Percentiles rank a stretch among this genome's conserved stretches.
Evolutionary conservation across 768 basidiomycete species (phyloP).

Genomic region (Podaxis mareebaensis): DNA sequence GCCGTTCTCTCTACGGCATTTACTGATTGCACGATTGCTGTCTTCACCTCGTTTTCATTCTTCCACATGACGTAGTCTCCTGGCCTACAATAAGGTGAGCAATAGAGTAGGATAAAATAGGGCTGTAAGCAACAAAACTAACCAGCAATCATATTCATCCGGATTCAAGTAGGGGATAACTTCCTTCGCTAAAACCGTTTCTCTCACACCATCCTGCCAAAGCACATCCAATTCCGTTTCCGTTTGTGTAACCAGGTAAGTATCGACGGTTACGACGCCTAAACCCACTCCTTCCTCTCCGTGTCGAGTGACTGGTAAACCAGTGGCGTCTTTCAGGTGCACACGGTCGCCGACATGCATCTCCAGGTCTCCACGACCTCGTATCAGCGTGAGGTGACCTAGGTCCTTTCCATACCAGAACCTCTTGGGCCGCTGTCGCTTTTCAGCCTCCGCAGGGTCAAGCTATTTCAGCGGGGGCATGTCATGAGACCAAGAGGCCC

Average conservation of each 20-base stretch:
- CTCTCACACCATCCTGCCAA: conserved; percentile 85
- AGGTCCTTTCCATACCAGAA: conserved; percentile 77
- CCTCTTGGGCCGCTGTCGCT: conserved; percentile 63
- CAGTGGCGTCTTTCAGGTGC: conserved; percentile 48
- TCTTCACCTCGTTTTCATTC: conserved; percentile 62
- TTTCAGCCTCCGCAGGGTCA: conserved; percentile 52
- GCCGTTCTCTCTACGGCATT: conserved; percentile 74
- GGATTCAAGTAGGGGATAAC: conserved; percentile 83
- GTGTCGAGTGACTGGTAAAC: conserved; percentile 60
- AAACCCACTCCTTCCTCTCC: conserved; percentile 47
- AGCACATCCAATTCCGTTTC: conserved; percentile 68
- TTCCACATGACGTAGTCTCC: conserved; percentile 90
- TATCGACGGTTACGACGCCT: conserved; percentile 51
- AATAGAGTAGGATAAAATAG: conserved; percentile 9
- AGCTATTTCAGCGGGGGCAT: conserved; percentile 45
- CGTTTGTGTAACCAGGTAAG: conserved; percentile 69
- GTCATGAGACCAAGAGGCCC: neutral
- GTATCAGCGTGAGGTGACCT: conserved; percentile 61
- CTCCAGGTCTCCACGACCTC: conserved; percentile 58
- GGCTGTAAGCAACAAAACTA: conserved; percentile 25
- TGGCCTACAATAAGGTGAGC: conserved; percentile 55
- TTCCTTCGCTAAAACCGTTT: conserved; percentile 59
- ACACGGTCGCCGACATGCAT: conserved; percentile 78
- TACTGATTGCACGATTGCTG: conserved; percentile 79
- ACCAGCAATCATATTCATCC: conserved; percentile 94